phyloP scores from a whole-genome alignment of 1,139 yeast species.

The Spathaspora sp. region DNA sequence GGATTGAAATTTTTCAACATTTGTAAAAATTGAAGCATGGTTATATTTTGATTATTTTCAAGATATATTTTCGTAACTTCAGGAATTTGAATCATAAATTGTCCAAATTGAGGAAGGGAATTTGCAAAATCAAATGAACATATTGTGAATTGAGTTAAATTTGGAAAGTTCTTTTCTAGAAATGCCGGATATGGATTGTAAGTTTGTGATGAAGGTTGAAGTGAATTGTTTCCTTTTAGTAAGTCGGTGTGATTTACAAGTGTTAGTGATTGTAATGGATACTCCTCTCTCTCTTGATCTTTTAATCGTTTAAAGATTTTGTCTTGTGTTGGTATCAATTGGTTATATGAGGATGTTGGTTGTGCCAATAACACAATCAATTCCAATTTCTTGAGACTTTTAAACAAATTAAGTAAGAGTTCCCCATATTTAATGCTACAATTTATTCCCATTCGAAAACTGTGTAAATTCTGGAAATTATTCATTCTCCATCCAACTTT shows the following conservation, averaged over 20 bases:
- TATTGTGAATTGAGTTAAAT: slow-evolving; percentile 25
- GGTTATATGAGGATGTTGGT: slow-evolving; percentile 17
- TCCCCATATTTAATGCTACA: slow-evolving; percentile 24
- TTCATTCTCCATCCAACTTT: slow-evolving; percentile 28
- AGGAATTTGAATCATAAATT: slow-evolving; percentile 22
- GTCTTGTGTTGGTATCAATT: slow-evolving; percentile 22
- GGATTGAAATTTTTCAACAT: slow-evolving; percentile 33
- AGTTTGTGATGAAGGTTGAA: slow-evolving; percentile 16
- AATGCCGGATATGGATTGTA: slow-evolving; percentile 29
- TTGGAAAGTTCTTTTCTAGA: slow-evolving; percentile 20
- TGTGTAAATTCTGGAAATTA: slow-evolving; percentile 21
- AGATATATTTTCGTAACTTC: slow-evolving; percentile 24
- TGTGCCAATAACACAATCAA: slow-evolving; percentile 17
- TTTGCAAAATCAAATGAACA: slow-evolving; percentile 33
- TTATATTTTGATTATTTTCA: slow-evolving; percentile 35
- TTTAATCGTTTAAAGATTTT: slow-evolving; percentile 16
- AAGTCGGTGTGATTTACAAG: slow-evolving; percentile 27
- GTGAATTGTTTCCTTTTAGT: not conserved
- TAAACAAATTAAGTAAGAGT: slow-evolving; percentile 27
- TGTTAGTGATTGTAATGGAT: slow-evolving; percentile 19
- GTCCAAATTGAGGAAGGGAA: slow-evolving; percentile 28
- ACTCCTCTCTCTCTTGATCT: slow-evolving; percentile 3
- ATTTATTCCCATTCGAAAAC: slow-evolving; percentile 28
- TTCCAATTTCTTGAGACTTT: slow-evolving; percentile 25
- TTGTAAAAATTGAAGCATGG: slow-evolving; percentile 29